Evolutionary conservation across 805 yeast species (phyloP), one percentile per base, ranked within the genome.

Genomic region (Saccharomyces cerevisiae): DNA sequence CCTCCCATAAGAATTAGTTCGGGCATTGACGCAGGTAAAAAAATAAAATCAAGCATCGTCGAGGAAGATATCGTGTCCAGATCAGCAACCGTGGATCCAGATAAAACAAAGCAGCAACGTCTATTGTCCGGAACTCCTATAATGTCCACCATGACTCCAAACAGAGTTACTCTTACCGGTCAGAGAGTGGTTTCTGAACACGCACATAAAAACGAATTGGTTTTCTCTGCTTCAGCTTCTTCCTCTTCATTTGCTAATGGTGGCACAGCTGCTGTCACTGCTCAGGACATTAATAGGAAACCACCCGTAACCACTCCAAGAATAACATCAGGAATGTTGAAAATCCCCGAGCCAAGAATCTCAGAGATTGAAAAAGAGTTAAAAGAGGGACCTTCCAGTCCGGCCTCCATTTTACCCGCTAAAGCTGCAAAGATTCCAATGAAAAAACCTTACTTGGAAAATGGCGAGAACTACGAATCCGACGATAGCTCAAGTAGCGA

Each of bases 321-420:
- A 62, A 73, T 74, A 49, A 71, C 76, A 1, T 73, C 77, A 1
- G 78, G 78, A 13, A 74, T 73, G 74, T 61, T 75, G 24, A 63
- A 73, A 13, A 73, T 72, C 26, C 79, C 79, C 2, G 78, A 74
- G 56, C 77, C 78, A 22, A 72, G 68, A 58, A 61, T 74, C 51
- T 66, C 72, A 22, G 78, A 73, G 53, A 69, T 73, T 10, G 76
- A 71, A 54, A 72, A 68, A 47, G 69, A 68, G 46, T 61, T 74
- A 17, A 61, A 66, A 26, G 74, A 73, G 51, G 77, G 76, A 13
- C 71, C 70, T 14, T 67, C 76, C 56, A 65, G 76, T 51, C 73
- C 74, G 8, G 61, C 71, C 3, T 61, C 69, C 1, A 24, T 67
- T 10, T 50, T 70, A 32, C 73, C 73, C 9, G 61, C 68, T 4